A percentile compares a stretch with the other conserved stretches of the same genome.
Conservation (phyloP, 176 grass and related monocot genomes). For the Puya raimondii region DNA sequence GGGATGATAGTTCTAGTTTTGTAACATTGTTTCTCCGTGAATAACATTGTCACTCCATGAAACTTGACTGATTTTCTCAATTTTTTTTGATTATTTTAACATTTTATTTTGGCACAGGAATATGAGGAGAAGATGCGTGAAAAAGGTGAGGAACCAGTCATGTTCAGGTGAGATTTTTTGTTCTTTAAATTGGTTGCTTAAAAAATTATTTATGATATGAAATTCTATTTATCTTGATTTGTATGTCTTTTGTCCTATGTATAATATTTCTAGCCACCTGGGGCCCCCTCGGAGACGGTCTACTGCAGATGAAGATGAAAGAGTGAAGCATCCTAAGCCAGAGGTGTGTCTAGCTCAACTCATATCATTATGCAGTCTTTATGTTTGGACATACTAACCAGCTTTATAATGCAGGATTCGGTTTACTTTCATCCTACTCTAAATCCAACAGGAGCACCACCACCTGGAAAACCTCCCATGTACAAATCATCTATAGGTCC, state of each 20-base stretch:
- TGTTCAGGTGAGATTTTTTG: conserved; percentile 70
- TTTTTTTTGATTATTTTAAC: conserved; percentile 13
- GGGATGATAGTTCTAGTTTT: no score
- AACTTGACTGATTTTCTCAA: conserved; percentile 11
- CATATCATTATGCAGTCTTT: neutral
- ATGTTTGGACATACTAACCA: conserved; percentile 21
- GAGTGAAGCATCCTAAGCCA: conserved; percentile 58
- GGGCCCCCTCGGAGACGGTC: conserved; percentile 64
- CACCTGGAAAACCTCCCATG: conserved; percentile 88
- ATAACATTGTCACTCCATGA: no score
- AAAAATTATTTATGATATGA: neutral
- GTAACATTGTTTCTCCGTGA: no score
- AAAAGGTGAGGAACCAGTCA: conserved; percentile 89
- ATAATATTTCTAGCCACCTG: conserved; percentile 57
- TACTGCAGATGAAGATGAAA: conserved; percentile 71
- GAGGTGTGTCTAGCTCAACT: conserved; percentile 44
- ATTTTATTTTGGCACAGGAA: conserved; percentile 45
- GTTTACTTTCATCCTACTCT: conserved; percentile 85
- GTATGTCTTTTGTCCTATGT: conserved; percentile 23
- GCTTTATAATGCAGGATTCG: conserved; percentile 48
- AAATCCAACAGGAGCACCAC: conserved; percentile 84
- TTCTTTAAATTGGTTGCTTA: neutral
- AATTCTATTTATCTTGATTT: neutral
- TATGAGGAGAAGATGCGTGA: conserved; percentile 97
- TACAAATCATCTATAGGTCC: conserved; percentile 85